Conservation (phyloP, 106 monocot genomes). For the Acanthochlamys bracteata region DNA sequence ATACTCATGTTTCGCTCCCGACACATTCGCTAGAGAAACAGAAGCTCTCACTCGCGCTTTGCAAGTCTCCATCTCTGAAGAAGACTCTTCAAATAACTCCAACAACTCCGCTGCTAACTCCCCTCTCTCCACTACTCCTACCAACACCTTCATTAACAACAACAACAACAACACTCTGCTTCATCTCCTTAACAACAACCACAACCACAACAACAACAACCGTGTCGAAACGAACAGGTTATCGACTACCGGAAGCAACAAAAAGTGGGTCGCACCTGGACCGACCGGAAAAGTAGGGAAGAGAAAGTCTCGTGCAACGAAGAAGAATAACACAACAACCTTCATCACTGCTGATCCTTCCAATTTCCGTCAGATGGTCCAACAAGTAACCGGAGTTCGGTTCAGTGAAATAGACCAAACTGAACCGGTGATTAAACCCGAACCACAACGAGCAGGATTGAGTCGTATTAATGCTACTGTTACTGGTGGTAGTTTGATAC, state of each 20-base stretch:
- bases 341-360: constrained; percentile 56
- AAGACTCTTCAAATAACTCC: constrained; percentile 17
- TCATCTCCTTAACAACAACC: background rate
- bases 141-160: background rate
- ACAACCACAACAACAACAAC: background rate
- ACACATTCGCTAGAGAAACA: constrained; percentile 31
- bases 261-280: background rate
- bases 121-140: constrained; percentile 2
- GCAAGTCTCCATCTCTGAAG: constrained; percentile 46
- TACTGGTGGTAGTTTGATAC: background rate
- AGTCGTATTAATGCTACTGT: background rate
- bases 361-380: constrained; percentile 64
- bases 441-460: constrained; percentile 5
- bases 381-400: constrained; percentile 52
- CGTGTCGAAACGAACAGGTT: background rate
- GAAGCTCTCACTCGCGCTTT: constrained; percentile 49
- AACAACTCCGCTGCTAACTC: constrained; percentile 7
- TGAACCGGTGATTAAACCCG: constrained; percentile 4
- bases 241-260: background rate
- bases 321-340: constrained; percentile 35
- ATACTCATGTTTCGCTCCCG: constrained; percentile 9
- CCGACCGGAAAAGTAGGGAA: constrained; percentile 23
- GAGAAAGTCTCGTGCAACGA: constrained; percentile 37
- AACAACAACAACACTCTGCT: background rate
- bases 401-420: constrained; percentile 1